These are phyloP conservation scores for Fusarium sp. DNA, from an alignment of 2,329 filamentous ascomycete species.

Conservation along the genomic window DNA sequence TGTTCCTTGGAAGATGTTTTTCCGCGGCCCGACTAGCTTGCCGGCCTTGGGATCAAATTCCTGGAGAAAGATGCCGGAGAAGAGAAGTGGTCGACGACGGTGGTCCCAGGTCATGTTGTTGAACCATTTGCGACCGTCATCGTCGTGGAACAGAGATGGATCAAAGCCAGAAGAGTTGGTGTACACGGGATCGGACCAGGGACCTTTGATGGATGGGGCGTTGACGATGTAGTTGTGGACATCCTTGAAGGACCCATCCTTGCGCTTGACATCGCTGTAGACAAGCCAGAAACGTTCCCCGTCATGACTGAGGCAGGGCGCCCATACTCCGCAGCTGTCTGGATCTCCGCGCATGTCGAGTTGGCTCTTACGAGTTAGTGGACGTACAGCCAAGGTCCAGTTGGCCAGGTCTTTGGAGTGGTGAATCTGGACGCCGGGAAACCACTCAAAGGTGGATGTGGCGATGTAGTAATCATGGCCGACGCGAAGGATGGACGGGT, in stretches of 20 bases:
- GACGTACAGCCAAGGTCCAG: constrained; percentile 59
- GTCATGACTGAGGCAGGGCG: constrained; percentile 70
- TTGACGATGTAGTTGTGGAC: constrained; percentile 70
- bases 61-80: constrained; percentile 67
- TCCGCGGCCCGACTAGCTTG: constrained; percentile 63
- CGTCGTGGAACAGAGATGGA: constrained; percentile 67
- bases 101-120: constrained; percentile 67
- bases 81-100: constrained; percentile 57
- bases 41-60: constrained; percentile 61
- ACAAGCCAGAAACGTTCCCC: constrained; percentile 69
- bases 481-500: constrained; percentile 63
- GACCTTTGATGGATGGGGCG: constrained; percentile 62
- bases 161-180: constrained; percentile 71
- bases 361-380: constrained; percentile 59
- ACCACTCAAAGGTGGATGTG: constrained; percentile 66
- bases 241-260: constrained; percentile 72
- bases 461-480: constrained; percentile 64
- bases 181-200: constrained; percentile 69
- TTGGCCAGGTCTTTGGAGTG: constrained; percentile 63
- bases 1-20: constrained; percentile 65
- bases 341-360: constrained; percentile 67
- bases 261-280: constrained; percentile 72
- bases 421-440: constrained; percentile 63
- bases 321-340: constrained; percentile 70
- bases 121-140: constrained; percentile 64